These are phyloP conservation scores for Cochlearia excelsa DNA, from an alignment of 345 rosid species.

Conservation along the genomic window DNA sequence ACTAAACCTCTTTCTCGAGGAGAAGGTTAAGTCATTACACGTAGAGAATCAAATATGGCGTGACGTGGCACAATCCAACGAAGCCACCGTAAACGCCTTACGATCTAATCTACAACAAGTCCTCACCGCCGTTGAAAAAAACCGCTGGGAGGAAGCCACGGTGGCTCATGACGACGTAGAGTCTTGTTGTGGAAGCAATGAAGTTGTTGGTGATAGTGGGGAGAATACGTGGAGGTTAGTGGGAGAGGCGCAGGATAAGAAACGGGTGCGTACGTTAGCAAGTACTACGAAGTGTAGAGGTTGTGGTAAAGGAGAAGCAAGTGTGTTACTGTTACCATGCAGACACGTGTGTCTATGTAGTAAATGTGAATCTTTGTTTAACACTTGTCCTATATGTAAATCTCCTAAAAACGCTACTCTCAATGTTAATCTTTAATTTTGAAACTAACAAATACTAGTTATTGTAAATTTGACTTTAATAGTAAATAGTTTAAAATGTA, in stretches of 20 bases:
- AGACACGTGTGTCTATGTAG: constrained; percentile 80
- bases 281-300: constrained; percentile 42
- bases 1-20: constrained; percentile 66
- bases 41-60: constrained; percentile 87
- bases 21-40: constrained; percentile 53
- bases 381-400: constrained; percentile 74
- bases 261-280: constrained; percentile 20
- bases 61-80: constrained; percentile 71
- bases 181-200: constrained; percentile 67
- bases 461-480: constrained; percentile 21
- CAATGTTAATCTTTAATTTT: constrained; percentile 61
- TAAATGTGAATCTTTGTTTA: constrained; percentile 53
- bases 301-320: constrained; percentile 61
- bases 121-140: constrained; percentile 36
- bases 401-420: constrained; percentile 58
- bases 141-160: constrained; percentile 32
- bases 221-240: constrained; percentile 21
- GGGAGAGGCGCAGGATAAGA: constrained; percentile 29
- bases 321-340: constrained; percentile 78
- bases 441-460: constrained; percentile 20
- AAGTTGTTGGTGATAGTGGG: constrained; percentile 28
- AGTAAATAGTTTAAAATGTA: constrained; percentile 30
- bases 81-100: constrained; percentile 73
- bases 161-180: constrained; percentile 54
- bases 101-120: constrained; percentile 63